Conservation (phyloP, 1,284 basidiomycete species). For the Hypsizygus ulmarius region DNA sequence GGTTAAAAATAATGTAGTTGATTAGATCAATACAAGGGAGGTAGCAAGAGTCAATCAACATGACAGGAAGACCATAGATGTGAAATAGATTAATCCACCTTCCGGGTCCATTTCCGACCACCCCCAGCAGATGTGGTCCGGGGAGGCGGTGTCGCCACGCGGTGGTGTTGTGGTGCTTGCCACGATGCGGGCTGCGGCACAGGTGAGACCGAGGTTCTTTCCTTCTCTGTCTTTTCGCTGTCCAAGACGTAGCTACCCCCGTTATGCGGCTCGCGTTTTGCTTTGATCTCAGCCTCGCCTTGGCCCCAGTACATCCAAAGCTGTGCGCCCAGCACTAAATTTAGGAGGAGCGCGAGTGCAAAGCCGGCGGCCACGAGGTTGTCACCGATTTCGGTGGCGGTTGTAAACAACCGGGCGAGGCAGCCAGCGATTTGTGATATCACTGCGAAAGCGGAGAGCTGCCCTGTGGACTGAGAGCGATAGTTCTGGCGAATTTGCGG, state of each 20-base stretch:
- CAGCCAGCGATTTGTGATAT: slow-evolving; percentile 82
- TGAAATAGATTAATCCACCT: slow-evolving; percentile 52
- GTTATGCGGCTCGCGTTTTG: slow-evolving; percentile 23
- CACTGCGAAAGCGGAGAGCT: slow-evolving; percentile 88
- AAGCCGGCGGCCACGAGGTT: slow-evolving; percentile 77
- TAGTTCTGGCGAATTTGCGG: slow-evolving; percentile 84
- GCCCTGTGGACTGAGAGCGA: slow-evolving; percentile 75
- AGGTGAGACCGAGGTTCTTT: slow-evolving; percentile 8
- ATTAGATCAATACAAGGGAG: slow-evolving; percentile 10
- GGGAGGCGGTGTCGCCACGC: slow-evolving; percentile 40
- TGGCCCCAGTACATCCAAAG: slow-evolving; percentile 82
- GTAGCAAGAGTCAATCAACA: slow-evolving; percentile 15
- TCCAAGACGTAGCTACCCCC: slow-evolving; percentile 10
- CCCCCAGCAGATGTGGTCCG: slow-evolving; percentile 37
- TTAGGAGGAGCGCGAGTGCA: slow-evolving; percentile 74
- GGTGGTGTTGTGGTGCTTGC: slow-evolving; percentile 27
- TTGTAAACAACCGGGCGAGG: slow-evolving; percentile 87
- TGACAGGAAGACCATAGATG: slow-evolving; percentile 11
- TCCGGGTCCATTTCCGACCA: slow-evolving; percentile 67
- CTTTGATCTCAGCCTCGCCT: slow-evolving; percentile 36
- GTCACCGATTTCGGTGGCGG: slow-evolving; percentile 83
- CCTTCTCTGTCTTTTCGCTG: slow-evolving; percentile 14
- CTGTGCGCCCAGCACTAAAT: slow-evolving; percentile 77
- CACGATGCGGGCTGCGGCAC: slow-evolving; percentile 32
- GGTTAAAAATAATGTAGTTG: slow-evolving; percentile 2